Conservation (phyloP, 495 filamentous ascomycete genomes). For the Aspergillus ostianus region DNA sequence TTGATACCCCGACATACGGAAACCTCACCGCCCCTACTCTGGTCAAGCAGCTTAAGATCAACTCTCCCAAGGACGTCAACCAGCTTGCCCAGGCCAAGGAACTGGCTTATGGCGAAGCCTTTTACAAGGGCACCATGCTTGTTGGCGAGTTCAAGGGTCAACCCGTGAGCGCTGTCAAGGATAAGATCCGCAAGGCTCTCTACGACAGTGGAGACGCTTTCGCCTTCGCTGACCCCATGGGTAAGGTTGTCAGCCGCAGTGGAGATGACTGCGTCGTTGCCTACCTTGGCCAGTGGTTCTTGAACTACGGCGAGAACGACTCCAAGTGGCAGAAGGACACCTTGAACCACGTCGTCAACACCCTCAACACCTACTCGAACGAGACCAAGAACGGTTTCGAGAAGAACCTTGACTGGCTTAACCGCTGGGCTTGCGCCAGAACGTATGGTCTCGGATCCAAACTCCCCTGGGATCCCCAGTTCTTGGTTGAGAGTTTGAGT, state of each 20-base stretch:
- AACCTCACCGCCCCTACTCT: constrained; percentile 78
- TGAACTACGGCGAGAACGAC: constrained; percentile 90
- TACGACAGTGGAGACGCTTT: constrained; percentile 81
- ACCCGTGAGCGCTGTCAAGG: constrained; percentile 80
- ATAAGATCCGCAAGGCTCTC: constrained; percentile 76
- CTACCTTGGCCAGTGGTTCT: constrained; percentile 93
- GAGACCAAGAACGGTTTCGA: constrained; percentile 84
- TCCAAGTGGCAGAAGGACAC: constrained; percentile 71
- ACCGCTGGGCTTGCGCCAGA: constrained; percentile 91
- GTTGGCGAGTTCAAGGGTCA: constrained; percentile 86
- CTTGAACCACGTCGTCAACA: constrained; percentile 70
- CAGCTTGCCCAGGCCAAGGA: constrained; percentile 93
- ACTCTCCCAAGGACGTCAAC: constrained; percentile 89
- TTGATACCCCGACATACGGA: constrained; percentile 86
- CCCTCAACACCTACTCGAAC: constrained; percentile 71
- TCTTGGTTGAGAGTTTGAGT: constrained; percentile 87
- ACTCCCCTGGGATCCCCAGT: constrained; percentile 90
- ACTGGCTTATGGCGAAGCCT: constrained; percentile 94
- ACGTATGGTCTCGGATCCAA: constrained; percentile 92
- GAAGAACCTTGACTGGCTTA: constrained; percentile 83
- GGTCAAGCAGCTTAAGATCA: constrained; percentile 92
- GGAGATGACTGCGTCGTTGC: constrained; percentile 91
- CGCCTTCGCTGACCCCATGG: constrained; percentile 89
- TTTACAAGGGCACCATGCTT: constrained; percentile 91
- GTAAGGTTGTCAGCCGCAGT: constrained; percentile 78